Evolutionary conservation across 768 basidiomycete genomes (phyloP).

Genomic region (Tephrocybe sp.): DNA sequence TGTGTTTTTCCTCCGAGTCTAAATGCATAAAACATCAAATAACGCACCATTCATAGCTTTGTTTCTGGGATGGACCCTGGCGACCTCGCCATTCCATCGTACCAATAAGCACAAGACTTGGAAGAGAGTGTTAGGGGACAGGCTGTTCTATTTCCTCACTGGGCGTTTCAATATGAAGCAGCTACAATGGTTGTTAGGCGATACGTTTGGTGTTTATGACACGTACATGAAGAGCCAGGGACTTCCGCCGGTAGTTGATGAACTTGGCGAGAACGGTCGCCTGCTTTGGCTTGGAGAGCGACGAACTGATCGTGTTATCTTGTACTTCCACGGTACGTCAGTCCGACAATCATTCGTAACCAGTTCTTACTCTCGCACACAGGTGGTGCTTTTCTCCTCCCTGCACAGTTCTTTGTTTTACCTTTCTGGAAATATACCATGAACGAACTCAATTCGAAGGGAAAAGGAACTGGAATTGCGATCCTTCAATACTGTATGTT

Average conservation of each 20-base stretch:
- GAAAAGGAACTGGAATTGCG: slow-evolving; percentile 20
- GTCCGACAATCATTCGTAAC: background rate
- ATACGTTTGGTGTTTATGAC: slow-evolving; percentile 20
- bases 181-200: slow-evolving; percentile 22
- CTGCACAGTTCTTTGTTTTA: slow-evolving; percentile 16
- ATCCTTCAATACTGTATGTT: slow-evolving; percentile 23
- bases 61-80: slow-evolving; percentile 18
- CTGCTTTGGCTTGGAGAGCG: slow-evolving; percentile 32
- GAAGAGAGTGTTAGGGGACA: slow-evolving; percentile 20
- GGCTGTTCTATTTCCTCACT: slow-evolving; percentile 13
- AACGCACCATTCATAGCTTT: slow-evolving; percentile 12
- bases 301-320: slow-evolving; percentile 27
- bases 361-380: background rate
- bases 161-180: slow-evolving; percentile 18
- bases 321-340: slow-evolving; percentile 29
- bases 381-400: slow-evolving; percentile 28
- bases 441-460: slow-evolving; percentile 8
- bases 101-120: slow-evolving; percentile 22
- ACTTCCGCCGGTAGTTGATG: slow-evolving; percentile 22
- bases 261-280: slow-evolving; percentile 23
- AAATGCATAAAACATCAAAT: background rate
- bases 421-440: slow-evolving; percentile 24
- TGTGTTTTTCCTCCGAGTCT: background rate
- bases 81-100: slow-evolving; percentile 20
- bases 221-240: slow-evolving; percentile 20